Evolutionary conservation across 345 rosid species (phyloP), one percentile per base, ranked within the genome.

Genomic region (Erucastrum elatum): DNA sequence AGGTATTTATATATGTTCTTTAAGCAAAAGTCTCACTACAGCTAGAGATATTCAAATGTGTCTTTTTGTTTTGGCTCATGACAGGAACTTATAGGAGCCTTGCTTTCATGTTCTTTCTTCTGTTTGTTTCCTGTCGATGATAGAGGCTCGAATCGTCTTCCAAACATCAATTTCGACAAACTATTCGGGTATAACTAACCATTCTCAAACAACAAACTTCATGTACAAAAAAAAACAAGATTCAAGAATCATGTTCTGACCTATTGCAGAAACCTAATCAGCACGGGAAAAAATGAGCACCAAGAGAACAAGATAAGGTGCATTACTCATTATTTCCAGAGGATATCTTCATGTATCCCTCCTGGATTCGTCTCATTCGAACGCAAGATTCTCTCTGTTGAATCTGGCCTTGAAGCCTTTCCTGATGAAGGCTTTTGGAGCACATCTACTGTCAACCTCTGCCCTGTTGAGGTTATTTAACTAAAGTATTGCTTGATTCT

Each of bases 81-180:
- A 1, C 66, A 74, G 96, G 93, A 94, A 78, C 77, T 94, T 84
- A 84, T 90, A 58, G 93, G 86, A 66, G 93, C 96, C 56, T 86
- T 94, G 73, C 94, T 94, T 66, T 90, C 92, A 46, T 89, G 93
- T 65, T 86, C 93, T 77, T 88, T 94, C 82, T 92, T 92, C 77
- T 88, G 90, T 85, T 84, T 91, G 86, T 90, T 91, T 76, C 96
- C 91, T 3, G 73, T 78, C 68, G 67, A 80, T 46, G 70, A 76
- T 65, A 81, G 96, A 84, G 76, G 72, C 79, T 81, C 82, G 33
- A 86, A 86, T 66, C 70, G 62, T 83, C 98, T 90, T 82, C 93
- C 91, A 27, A 72, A 69, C 70, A 89, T 90, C 90, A 94, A 90
- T 84, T 88, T 94, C 71, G 94, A 90, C 81, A 56, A 82, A 71